These are phyloP conservation scores for Cyclotella kingstonii DNA, from an alignment of 108 stramenopile species.

Conservation along the genomic window DNA sequence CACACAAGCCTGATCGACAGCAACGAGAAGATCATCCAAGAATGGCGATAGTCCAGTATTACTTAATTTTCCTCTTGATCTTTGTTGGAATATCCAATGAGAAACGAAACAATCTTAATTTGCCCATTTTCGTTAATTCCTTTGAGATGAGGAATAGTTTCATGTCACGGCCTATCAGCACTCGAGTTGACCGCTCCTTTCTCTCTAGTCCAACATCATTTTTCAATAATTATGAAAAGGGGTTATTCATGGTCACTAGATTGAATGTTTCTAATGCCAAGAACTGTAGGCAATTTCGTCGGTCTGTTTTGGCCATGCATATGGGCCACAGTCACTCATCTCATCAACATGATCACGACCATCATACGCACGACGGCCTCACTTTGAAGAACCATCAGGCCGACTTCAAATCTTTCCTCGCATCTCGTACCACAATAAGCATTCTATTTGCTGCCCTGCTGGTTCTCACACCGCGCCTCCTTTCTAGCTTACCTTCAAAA, in stretches of 20 bases:
- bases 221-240: neutral
- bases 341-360: slow-evolving; percentile 35
- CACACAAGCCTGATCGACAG: no score
- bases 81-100: no score
- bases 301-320: slow-evolving; percentile 43
- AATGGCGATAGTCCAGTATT: no score
- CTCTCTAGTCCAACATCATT: no score
- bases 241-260: neutral
- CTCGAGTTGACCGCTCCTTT: no score
- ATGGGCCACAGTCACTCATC: slow-evolving; percentile 51
- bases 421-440: slow-evolving; percentile 39
- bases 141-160: no score
- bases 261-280: neutral
- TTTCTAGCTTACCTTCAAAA: slow-evolving; percentile 47
- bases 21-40: no score
- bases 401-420: slow-evolving; percentile 19
- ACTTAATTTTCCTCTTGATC: no score
- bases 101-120: no score
- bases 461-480: slow-evolving; percentile 11
- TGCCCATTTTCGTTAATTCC: no score
- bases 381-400: slow-evolving; percentile 5
- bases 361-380: neutral
- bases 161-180: no score
- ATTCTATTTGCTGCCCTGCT: slow-evolving; percentile 47
- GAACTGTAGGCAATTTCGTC: no score